Evolutionary conservation across 108 stramenopile species (phyloP).

Genomic region (Licmophora abbreviata): DNA sequence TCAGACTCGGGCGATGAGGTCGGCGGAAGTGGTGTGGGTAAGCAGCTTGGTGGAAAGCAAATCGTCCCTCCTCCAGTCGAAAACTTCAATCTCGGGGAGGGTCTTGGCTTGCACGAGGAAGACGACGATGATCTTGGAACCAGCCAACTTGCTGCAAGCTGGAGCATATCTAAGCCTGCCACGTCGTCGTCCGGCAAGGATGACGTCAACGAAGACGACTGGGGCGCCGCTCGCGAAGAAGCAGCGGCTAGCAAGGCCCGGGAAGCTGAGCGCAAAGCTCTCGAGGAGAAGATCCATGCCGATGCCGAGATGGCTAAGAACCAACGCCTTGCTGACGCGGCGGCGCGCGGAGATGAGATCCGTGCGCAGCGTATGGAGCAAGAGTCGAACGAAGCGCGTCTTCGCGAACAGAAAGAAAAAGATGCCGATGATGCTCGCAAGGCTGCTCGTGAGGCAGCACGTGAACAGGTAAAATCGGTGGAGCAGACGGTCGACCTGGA

Average conservation of each 20-base stretch:
- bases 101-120: conserved; percentile 28
- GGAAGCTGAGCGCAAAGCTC: conserved; percentile 75
- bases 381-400: conserved; percentile 62
- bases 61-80: neutral
- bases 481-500: conserved; percentile 84
- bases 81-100: conserved; percentile 34
- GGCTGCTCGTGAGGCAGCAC: conserved; percentile 66
- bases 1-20: conserved; percentile 30
- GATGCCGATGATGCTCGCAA: conserved; percentile 57
- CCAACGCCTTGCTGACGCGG: conserved; percentile 67
- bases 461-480: conserved; percentile 55
- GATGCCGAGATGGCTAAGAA: conserved; percentile 67
- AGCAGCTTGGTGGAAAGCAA: neutral
- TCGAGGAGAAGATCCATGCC: conserved; percentile 69
- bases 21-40: conserved; percentile 14
- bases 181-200: conserved; percentile 30
- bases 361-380: conserved; percentile 61
- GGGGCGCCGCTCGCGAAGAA: conserved; percentile 71
- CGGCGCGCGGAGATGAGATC: conserved; percentile 66
- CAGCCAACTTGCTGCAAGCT: conserved; percentile 45
- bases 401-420: conserved; percentile 52
- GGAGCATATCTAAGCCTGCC: conserved; percentile 48
- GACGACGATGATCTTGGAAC: conserved; percentile 49
- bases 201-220: conserved; percentile 67
- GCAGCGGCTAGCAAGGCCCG: conserved; percentile 61